Evolutionary conservation across 2,329 filamentous ascomycete species (phyloP).

Genomic region (Akanthomyces muscarius): DNA sequence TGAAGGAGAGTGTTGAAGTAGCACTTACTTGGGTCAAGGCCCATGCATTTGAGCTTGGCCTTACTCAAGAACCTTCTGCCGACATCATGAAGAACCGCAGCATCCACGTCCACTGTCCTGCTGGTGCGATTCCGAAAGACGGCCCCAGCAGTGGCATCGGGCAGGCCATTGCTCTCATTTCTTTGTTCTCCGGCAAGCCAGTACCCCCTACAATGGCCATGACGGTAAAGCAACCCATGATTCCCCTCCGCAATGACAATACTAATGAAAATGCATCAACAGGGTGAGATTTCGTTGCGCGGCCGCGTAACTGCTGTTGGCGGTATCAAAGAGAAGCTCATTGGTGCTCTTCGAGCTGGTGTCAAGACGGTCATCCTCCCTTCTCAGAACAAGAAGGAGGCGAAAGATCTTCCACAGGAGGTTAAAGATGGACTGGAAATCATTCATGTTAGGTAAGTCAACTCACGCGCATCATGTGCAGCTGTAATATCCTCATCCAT

Average conservation of each 20-base stretch:
- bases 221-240: conserved; percentile 54
- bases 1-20: conserved; percentile 96
- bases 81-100: conserved; percentile 95
- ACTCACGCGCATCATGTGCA: background rate
- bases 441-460: conserved; percentile 74
- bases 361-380: conserved; percentile 93
- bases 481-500: background rate
- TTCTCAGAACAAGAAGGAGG: conserved; percentile 85
- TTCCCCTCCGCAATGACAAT: conserved; percentile 4
- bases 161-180: conserved; percentile 90
- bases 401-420: conserved; percentile 83
- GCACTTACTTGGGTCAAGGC: conserved; percentile 96
- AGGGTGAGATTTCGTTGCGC: conserved; percentile 71
- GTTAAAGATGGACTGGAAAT: conserved; percentile 85
- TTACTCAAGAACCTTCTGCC: conserved; percentile 74
- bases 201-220: conserved; percentile 93
- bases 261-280: conserved; percentile 27
- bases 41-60: conserved; percentile 84
- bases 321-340: conserved; percentile 98
- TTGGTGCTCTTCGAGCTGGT: conserved; percentile 86
- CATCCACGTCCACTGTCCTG: conserved; percentile 94
- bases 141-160: conserved; percentile 83
- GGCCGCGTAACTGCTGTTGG: conserved; percentile 91
- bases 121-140: conserved; percentile 92
- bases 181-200: conserved; percentile 77